Conservation (phyloP, 73 alveolate species). For the Paramecium primaurelia region DNA sequence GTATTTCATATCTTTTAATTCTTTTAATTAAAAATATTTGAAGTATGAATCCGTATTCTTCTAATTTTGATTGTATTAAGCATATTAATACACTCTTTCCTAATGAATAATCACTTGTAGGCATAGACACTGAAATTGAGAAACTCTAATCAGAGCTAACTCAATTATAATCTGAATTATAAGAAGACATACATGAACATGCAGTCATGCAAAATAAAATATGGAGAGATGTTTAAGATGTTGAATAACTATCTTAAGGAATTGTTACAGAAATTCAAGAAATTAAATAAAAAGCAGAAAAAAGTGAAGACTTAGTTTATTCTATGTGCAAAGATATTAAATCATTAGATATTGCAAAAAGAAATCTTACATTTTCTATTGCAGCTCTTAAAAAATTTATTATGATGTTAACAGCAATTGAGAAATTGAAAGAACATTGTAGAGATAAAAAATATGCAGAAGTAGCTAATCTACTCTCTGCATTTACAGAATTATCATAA, state of each 20-base stretch:
- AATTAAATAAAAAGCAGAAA: constrained; percentile 90
- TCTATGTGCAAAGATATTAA: constrained; percentile 93
- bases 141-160: constrained; percentile 42
- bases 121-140: constrained; percentile 54
- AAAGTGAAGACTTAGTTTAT: constrained; percentile 88
- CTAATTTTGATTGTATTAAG: constrained; percentile 65
- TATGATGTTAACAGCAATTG: constrained; percentile 90
- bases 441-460: constrained; percentile 84
- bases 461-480: constrained; percentile 92
- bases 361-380: constrained; percentile 87
- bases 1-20: constrained; percentile 62
- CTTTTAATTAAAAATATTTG: neutral
- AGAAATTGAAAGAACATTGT: constrained; percentile 83
- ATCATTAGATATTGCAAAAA: constrained; percentile 93
- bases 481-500: constrained; percentile 88
- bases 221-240: constrained; percentile 47
- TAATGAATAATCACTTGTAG: constrained; percentile 56
- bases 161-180: constrained; percentile 42
- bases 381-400: constrained; percentile 89
- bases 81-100: constrained; percentile 66
- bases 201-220: constrained; percentile 63
- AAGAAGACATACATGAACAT: constrained; percentile 51
- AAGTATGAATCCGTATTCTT: constrained; percentile 45
- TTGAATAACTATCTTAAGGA: constrained; percentile 45
- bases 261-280: constrained; percentile 44